Percentiles rank a stretch among this genome's conserved stretches.
phyloP scores from a whole-genome alignment of 768 basidiomycete species.

The Russula griseocarnosa region DNA sequence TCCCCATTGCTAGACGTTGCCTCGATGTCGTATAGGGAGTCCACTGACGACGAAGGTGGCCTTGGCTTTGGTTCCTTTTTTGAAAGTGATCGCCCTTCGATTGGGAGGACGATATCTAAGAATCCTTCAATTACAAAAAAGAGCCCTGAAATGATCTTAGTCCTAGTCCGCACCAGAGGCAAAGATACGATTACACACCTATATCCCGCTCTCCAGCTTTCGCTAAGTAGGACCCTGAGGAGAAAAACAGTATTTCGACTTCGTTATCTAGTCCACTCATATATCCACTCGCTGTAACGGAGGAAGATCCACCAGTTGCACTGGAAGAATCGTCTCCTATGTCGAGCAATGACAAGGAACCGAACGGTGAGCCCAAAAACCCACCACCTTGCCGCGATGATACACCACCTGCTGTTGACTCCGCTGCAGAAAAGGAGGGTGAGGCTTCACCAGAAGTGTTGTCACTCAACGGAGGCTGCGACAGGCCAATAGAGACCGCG shows the following conservation, averaged over 20 bases:
- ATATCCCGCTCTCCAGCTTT: conserved; percentile 88
- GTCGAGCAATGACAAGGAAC: conserved; percentile 69
- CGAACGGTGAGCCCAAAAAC: conserved; percentile 61
- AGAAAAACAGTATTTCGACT: conserved; percentile 92
- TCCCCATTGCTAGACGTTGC: conserved; percentile 19
- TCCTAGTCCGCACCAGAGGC: not conserved
- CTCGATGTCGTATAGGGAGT: conserved; percentile 24
- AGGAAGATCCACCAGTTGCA: conserved; percentile 59
- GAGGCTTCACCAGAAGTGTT: conserved; percentile 63
- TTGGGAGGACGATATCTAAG: conserved; percentile 82
- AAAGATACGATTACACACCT: conserved; percentile 42
- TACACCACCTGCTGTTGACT: conserved; percentile 33
- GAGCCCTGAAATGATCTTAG: conserved; percentile 46
- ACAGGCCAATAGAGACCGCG: conserved; percentile 91
- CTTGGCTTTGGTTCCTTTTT: conserved; percentile 19
- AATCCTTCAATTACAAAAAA: conserved; percentile 97
- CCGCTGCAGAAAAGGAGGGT: conserved; percentile 54
- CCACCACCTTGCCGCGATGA: conserved; percentile 32
- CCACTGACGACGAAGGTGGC: conserved; percentile 17
- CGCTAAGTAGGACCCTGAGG: conserved; percentile 79
- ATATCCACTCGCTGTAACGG: conserved; percentile 46
- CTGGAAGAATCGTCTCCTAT: conserved; percentile 63
- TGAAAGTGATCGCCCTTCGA: conserved; percentile 32
- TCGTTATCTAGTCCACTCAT: conserved; percentile 90
- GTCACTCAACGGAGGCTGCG: conserved; percentile 78